phyloP scores from a whole-genome alignment of 768 basidiomycete genomes.

The Leucocoprinus birnbaumii region DNA sequence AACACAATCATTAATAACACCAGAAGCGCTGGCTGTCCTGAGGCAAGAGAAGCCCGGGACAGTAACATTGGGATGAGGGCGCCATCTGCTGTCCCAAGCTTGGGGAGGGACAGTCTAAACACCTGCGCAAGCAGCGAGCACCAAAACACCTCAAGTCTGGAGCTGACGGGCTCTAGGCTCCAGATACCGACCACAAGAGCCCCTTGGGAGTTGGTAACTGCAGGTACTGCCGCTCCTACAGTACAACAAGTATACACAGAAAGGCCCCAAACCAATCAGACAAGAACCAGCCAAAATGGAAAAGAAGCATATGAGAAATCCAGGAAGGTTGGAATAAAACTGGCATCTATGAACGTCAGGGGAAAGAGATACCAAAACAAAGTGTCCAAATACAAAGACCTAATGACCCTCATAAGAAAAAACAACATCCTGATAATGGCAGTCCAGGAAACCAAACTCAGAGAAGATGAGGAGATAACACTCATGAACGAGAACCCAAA shows the following conservation, averaged over 20 bases:
- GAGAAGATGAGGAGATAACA: slow-evolving; percentile 4
- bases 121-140: neutral
- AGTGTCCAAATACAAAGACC: neutral
- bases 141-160: neutral
- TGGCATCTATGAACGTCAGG: neutral
- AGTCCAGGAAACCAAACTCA: slow-evolving; percentile 1
- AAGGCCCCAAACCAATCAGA: neutral
- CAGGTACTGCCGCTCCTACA: neutral
- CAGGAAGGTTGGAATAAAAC: too few species aligned
- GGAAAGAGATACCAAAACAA: neutral
- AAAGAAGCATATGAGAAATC: too few species aligned
- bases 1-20: too few species aligned
- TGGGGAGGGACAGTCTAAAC: neutral
- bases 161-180: neutral
- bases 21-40: too few species aligned
- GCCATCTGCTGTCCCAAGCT: neutral
- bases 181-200: neutral
- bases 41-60: neutral
- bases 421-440: slow-evolving; percentile 2
- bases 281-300: neutral
- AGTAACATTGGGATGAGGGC: neutral
- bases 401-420: neutral
- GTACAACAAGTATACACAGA: neutral
- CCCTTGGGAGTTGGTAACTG: neutral
- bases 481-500: neutral